Evolutionary conservation across 2,329 filamentous ascomycete species (phyloP), one percentile per base, ranked within the genome.

Genomic region (Aschersonia sp.): DNA sequence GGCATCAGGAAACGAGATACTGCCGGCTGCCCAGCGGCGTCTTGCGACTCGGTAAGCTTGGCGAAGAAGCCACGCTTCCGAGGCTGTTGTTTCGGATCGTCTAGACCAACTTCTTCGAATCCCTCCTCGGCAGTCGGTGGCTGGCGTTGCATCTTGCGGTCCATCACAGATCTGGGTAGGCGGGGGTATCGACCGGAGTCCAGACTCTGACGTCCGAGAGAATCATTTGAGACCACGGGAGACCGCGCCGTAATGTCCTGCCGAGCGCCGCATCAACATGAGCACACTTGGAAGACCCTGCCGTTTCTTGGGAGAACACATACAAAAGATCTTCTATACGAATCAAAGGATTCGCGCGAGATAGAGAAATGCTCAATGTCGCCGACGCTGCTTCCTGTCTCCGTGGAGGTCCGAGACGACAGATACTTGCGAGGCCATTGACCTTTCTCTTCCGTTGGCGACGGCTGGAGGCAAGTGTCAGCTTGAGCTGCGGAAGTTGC

Each of bases 341-440:
- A 95, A 63, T 97, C 92, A 60, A 97, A 97, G 2, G 89, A 96
- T 68, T 97, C 92, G 58, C 90, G 79, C 39, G 89, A 95, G 62
- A 97, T 97, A 53, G 85, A 87, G 63, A 97, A 97, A 11, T 85
- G 88, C 61, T 97, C 90, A 56, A 88, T 89, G 52, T 94, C 87
- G 57, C 81, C 80, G 50, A 86, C 70, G 56, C 83, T 78, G 60
- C 75, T 79, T 48, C 68, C 67, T 33, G 69, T 74, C 54, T 78
- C 73, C 54, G 68, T 72, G 5, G 78, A 80, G 42, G 67, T 68
- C 48, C 74, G 69, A 8, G 75, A 72, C 10, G 66, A 59, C 49
- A 78, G 64, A 51, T 72, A 70, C 52, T 71, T 68, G 55, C 71
- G 70, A 30, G 73, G 73, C 88, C 88, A 96, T 57, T 87, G 83